These are phyloP conservation scores for Ensete glaucum DNA, from an alignment of 176 grass and related monocot species.

Conservation along the genomic window DNA sequence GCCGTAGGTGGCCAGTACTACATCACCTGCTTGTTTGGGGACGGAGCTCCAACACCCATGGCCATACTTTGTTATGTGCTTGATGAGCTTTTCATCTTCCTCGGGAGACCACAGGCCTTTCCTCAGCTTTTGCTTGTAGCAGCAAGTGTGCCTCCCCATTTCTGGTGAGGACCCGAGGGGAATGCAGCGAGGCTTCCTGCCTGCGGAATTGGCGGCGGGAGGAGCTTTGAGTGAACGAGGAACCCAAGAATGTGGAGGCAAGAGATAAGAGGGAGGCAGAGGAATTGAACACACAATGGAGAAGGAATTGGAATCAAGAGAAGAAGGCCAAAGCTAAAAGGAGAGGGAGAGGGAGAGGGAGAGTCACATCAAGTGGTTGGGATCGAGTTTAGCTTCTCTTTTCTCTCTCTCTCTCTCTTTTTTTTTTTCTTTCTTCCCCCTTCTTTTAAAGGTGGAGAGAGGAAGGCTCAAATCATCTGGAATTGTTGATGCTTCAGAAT, in stretches of 20 bases:
- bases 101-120: background rate
- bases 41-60: constrained; percentile 2
- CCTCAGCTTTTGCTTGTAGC: constrained; percentile 1
- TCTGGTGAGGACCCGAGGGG: too few relatives aligned
- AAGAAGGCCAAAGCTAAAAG: background rate
- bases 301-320: background rate
- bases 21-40: background rate
- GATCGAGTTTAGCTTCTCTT: background rate
- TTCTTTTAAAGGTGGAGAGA: background rate
- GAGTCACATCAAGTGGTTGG: background rate
- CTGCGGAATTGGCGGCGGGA: too few relatives aligned
- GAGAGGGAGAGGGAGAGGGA: background rate
- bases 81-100: background rate
- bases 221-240: too few relatives aligned
- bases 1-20: background rate
- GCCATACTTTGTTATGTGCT: background rate
- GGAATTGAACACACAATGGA: background rate
- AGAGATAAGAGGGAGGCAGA: background rate
- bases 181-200: too few relatives aligned
- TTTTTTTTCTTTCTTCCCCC: background rate
- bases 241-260: background rate
- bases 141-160: background rate
- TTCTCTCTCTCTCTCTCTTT: too few relatives aligned
- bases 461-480: background rate
- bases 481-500: background rate